Conservation (phyloP, 2,329 filamentous ascomycete species). For the Curvularia eragrostidis region DNA sequence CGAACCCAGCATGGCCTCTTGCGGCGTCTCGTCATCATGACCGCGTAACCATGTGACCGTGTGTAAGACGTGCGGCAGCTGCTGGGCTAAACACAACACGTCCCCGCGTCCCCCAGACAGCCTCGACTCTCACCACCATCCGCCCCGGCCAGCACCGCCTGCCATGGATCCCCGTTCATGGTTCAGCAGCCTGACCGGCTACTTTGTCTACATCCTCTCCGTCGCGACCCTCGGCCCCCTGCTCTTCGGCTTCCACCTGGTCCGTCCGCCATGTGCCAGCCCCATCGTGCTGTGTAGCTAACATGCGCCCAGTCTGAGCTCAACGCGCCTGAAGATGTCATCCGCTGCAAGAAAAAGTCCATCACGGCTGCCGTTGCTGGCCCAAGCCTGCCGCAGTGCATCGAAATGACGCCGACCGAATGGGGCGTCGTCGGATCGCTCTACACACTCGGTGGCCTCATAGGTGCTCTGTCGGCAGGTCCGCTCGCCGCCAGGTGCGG, state of each 20-base stretch:
- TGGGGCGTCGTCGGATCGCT: conserved; percentile 89
- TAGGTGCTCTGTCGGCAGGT: conserved; percentile 81
- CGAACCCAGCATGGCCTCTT: conserved; percentile 15
- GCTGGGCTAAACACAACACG: conserved; percentile 12
- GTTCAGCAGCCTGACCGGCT: conserved; percentile 68
- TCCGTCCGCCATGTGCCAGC: conserved; percentile 51
- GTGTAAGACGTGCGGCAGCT: neutral
- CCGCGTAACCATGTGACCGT: conserved; percentile 12
- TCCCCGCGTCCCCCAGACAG: conserved; percentile 1
- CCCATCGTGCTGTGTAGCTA: conserved; percentile 20
- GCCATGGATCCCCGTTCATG: conserved; percentile 50
- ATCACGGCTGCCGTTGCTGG: conserved; percentile 50
- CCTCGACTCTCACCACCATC: neutral
- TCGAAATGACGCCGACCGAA: conserved; percentile 81
- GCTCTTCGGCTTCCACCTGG: conserved; percentile 93
- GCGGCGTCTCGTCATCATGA: conserved; percentile 19
- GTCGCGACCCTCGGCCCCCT: conserved; percentile 84
- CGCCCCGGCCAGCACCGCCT: conserved; percentile 14
- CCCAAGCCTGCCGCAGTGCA: conserved; percentile 72
- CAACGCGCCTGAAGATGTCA: conserved; percentile 92
- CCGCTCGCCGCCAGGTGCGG: conserved; percentile 80
- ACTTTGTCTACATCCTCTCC: conserved; percentile 77
- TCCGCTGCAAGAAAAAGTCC: conserved; percentile 77
- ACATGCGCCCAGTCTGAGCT: conserved; percentile 74
- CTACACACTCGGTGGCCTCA: conserved; percentile 86